phyloP scores from a whole-genome alignment of 768 basidiomycete genomes.

The Scleroderma citrinum region DNA sequence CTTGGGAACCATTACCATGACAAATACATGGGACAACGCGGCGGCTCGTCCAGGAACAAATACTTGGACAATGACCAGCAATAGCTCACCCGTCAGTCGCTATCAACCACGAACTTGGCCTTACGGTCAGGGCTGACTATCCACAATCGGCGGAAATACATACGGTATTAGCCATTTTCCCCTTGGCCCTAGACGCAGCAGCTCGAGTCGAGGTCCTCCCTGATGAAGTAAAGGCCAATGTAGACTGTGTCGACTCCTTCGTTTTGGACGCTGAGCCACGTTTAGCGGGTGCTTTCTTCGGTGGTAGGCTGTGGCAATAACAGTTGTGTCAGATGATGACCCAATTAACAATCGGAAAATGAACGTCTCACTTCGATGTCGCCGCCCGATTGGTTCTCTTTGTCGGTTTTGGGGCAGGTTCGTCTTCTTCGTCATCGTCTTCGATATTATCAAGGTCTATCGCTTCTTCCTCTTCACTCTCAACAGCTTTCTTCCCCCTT shows the following conservation, averaged over 20 bases:
- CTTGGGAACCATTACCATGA: too few relatives aligned
- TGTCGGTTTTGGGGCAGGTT: constrained; percentile 35
- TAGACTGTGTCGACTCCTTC: constrained; percentile 32
- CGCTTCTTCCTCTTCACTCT: constrained; percentile 45
- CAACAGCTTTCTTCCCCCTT: constrained; percentile 49
- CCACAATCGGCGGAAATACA: constrained; percentile 10
- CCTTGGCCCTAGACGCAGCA: constrained; percentile 63
- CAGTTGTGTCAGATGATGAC: constrained; percentile 11
- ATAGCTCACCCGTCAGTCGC: constrained; percentile 18
- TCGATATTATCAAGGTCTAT: constrained; percentile 44
- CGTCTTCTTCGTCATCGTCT: constrained; percentile 50
- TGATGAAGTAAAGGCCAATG: constrained; percentile 58
- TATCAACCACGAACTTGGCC: constrained; percentile 19
- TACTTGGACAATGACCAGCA: too few relatives aligned
- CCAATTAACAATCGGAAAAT: constrained; percentile 8
- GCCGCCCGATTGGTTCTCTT: constrained; percentile 63
- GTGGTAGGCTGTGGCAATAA: constrained; percentile 24
- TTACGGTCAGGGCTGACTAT: not conserved
- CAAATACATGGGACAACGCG: too few relatives aligned
- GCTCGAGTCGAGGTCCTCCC: constrained; percentile 53
- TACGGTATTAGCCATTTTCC: constrained; percentile 48
- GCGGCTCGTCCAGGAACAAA: too few relatives aligned
- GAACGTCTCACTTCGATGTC: constrained; percentile 46
- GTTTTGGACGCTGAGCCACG: constrained; percentile 33
- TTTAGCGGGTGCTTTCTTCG: constrained; percentile 52